A percentile compares a stretch with the other conserved stretches of the same genome.
phyloP scores from a whole-genome alignment of 805 yeast genomes.

The Metschnikowia proteae region DNA sequence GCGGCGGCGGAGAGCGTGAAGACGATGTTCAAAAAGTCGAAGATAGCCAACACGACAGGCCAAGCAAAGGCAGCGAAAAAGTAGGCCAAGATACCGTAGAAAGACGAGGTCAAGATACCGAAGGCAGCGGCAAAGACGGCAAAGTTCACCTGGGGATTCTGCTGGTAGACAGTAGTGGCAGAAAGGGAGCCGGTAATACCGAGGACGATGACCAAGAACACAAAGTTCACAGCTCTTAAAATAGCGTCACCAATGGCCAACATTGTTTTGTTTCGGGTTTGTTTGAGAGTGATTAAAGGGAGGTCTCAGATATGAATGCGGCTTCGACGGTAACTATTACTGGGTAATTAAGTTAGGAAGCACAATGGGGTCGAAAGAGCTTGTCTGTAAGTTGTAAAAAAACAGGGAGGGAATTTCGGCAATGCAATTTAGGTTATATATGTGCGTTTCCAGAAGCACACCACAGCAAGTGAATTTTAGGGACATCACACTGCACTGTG shows the following conservation, averaged over 20 bases:
- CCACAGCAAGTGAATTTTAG: slow-evolving; percentile 13
- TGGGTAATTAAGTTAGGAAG: background rate
- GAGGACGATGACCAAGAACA: slow-evolving; percentile 70
- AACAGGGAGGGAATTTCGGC: slow-evolving; percentile 1
- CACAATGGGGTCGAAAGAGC: background rate
- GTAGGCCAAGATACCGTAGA: slow-evolving; percentile 77
- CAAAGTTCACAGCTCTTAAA: slow-evolving; percentile 71
- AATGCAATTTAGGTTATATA: slow-evolving; percentile 4
- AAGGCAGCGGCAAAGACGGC: slow-evolving; percentile 84
- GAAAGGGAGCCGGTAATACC: slow-evolving; percentile 90
- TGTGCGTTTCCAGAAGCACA: slow-evolving; percentile 8
- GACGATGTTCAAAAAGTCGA: slow-evolving; percentile 85
- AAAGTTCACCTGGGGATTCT: slow-evolving; percentile 81
- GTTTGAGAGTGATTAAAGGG: background rate
- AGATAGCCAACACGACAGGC: slow-evolving; percentile 69
- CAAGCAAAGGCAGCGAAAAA: slow-evolving; percentile 78
- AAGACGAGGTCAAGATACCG: slow-evolving; percentile 72
- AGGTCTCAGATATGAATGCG: background rate
- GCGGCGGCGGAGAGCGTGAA: slow-evolving; percentile 95
- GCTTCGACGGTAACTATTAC: background rate
- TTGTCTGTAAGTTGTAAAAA: slow-evolving; percentile 1
- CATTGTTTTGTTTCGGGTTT: slow-evolving; percentile 29
- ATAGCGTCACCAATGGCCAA: slow-evolving; percentile 71
- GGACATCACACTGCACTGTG: slow-evolving; percentile 7
- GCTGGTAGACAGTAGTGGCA: slow-evolving; percentile 50